Conservation (phyloP, 306 rosid genomes). For the Vachellia pachyceras region DNA sequence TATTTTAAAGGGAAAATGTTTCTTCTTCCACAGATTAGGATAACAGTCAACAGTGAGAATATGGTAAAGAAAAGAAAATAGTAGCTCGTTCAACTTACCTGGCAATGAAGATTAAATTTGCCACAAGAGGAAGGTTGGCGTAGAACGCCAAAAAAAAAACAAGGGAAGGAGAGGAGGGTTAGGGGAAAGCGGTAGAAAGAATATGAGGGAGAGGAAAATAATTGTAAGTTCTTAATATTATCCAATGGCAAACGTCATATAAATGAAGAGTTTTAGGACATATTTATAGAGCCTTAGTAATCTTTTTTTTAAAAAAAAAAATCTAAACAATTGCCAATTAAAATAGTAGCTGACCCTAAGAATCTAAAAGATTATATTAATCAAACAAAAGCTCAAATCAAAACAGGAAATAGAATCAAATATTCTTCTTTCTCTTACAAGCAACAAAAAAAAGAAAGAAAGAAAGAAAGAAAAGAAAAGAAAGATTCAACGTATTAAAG, state of each 20-base stretch:
- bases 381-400: neutral
- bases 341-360: neutral
- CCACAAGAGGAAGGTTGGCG: constrained; percentile 3
- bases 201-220: neutral
- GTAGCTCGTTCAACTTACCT: constrained; percentile 17
- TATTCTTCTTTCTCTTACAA: neutral
- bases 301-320: neutral
- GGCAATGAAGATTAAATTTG: constrained; percentile 11
- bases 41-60: constrained; percentile 9
- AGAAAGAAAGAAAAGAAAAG: neutral
- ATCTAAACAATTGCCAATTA: neutral
- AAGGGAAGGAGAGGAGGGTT: neutral
- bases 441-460: neutral
- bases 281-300: neutral
- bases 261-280: neutral
- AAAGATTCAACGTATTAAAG: constrained; percentile 3
- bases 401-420: neutral
- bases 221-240: neutral
- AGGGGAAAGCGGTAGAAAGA: neutral
- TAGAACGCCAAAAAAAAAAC: neutral
- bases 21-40: constrained; percentile 14
- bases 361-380: neutral
- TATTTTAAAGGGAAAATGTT: neutral
- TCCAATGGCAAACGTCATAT: neutral
- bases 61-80: neutral